Conservation (phyloP, 1,284 basidiomycete genomes). For the Irpex lacteus region DNA sequence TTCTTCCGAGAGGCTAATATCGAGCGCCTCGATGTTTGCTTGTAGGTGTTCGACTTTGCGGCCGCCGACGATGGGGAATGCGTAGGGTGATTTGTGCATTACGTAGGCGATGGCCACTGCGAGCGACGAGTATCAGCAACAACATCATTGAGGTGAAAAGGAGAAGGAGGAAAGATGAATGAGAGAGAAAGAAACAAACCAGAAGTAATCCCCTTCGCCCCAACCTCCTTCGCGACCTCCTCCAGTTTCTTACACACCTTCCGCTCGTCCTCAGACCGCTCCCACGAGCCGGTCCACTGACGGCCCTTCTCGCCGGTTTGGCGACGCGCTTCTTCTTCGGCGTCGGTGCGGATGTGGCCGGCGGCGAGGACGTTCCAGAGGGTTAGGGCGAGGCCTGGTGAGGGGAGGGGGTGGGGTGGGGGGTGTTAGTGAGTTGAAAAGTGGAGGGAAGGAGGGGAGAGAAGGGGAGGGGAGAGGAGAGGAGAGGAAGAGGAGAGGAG, state of each 20-base stretch:
- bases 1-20: slow-evolving; percentile 19
- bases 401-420: too few species aligned
- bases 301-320: slow-evolving; percentile 4
- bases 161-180: not conserved
- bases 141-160: not conserved
- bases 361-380: slow-evolving; percentile 33
- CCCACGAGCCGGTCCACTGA: not conserved
- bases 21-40: slow-evolving; percentile 22
- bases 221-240: slow-evolving; percentile 1
- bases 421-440: too few species aligned
- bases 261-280: slow-evolving; percentile 4
- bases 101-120: slow-evolving; percentile 25
- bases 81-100: slow-evolving; percentile 24
- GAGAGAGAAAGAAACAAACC: not conserved
- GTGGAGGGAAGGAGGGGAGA: too few species aligned
- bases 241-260: slow-evolving; percentile 8
- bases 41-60: slow-evolving; percentile 25
- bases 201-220: slow-evolving; percentile 5
- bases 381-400: too few species aligned
- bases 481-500: not conserved
- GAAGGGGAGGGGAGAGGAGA: too few species aligned
- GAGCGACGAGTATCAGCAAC: slow-evolving; percentile 5
- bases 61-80: slow-evolving; percentile 25
- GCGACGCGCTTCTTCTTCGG: slow-evolving; percentile 21
- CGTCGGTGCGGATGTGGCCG: slow-evolving; percentile 29